Evolutionary conservation across 2,329 filamentous ascomycete species (phyloP).

Genomic region (Venturiaceae sp.): DNA sequence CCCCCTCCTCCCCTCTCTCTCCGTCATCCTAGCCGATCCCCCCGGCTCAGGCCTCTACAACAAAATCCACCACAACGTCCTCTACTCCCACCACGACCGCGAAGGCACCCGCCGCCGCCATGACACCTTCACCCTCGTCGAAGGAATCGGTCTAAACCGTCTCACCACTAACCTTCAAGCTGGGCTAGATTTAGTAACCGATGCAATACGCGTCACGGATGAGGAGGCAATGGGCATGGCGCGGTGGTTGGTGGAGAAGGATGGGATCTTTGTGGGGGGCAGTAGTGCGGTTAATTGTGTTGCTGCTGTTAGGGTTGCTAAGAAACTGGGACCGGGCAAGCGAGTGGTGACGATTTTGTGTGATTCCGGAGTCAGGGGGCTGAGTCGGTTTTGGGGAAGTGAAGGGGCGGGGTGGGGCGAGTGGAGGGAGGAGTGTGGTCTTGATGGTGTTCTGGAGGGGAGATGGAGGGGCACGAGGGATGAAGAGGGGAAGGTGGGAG

Average conservation of each 20-base stretch:
- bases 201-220: constrained; percentile 82
- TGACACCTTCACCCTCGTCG: constrained; percentile 93
- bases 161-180: constrained; percentile 90
- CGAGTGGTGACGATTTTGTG: constrained; percentile 75
- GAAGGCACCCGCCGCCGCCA: constrained; percentile 83
- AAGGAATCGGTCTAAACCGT: constrained; percentile 91
- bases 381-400: constrained; percentile 87
- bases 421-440: constrained; percentile 32
- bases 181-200: constrained; percentile 76
- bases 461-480: not conserved
- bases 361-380: constrained; percentile 64
- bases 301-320: constrained; percentile 61
- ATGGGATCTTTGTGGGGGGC: constrained; percentile 89
- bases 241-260: constrained; percentile 89
- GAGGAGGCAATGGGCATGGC: constrained; percentile 88
- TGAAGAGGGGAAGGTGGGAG: not conserved
- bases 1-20: constrained; percentile 52
- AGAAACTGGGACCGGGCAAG: constrained; percentile 50
- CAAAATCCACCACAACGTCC: constrained; percentile 83
- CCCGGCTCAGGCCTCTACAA: constrained; percentile 92
- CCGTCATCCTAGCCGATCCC: constrained; percentile 72
- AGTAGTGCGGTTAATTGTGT: constrained; percentile 95
- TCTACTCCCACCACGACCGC: constrained; percentile 82
- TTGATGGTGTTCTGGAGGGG: constrained; percentile 47
- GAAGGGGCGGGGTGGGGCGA: constrained; percentile 57